A percentile compares a stretch with the other conserved stretches of the same genome.
phyloP scores from a whole-genome alignment of 1,284 basidiomycete species.

The Rhodotorula sp. region DNA sequence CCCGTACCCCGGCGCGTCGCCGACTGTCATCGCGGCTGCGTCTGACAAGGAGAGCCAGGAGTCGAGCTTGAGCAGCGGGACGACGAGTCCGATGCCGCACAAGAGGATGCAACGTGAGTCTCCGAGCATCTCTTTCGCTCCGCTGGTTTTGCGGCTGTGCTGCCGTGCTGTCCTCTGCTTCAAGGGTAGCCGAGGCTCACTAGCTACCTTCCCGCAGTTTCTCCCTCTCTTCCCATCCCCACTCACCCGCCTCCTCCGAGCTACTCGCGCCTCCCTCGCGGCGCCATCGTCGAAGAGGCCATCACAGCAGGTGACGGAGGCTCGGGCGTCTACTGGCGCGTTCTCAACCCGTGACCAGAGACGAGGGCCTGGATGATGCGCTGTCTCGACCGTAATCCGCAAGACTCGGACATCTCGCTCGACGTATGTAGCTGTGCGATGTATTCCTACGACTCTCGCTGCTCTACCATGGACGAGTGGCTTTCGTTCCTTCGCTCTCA shows the following conservation, averaged over 20 bases:
- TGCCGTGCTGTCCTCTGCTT: neutral
- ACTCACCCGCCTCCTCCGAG: neutral
- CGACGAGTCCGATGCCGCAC: conserved; percentile 50
- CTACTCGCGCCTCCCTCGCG: conserved; percentile 7
- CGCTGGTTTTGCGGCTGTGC: neutral
- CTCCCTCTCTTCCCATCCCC: conserved; percentile 12
- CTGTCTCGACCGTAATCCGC: no score
- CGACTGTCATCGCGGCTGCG: conserved; percentile 34
- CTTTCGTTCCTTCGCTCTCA: no score
- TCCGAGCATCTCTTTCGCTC: conserved; percentile 45
- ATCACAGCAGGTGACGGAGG: conserved; percentile 34
- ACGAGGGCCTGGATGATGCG: no score
- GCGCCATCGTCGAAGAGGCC: conserved; percentile 22
- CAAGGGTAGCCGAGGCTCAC: neutral
- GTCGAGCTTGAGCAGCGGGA: conserved; percentile 2
- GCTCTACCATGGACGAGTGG: no score
- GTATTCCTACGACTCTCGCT: no score
- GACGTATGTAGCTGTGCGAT: no score
- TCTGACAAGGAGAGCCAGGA: neutral
- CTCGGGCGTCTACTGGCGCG: conserved; percentile 41
- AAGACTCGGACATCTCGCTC: no score
- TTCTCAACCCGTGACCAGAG: conserved; percentile 21
- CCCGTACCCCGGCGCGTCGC: conserved; percentile 47
- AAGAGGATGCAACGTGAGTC: conserved; percentile 51
- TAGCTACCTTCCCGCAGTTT: neutral